Evolutionary conservation across 2,329 filamentous ascomycete genomes (phyloP), one percentile per base, ranked within the genome.

Genomic region (Hirsutella rhossiliensis): DNA sequence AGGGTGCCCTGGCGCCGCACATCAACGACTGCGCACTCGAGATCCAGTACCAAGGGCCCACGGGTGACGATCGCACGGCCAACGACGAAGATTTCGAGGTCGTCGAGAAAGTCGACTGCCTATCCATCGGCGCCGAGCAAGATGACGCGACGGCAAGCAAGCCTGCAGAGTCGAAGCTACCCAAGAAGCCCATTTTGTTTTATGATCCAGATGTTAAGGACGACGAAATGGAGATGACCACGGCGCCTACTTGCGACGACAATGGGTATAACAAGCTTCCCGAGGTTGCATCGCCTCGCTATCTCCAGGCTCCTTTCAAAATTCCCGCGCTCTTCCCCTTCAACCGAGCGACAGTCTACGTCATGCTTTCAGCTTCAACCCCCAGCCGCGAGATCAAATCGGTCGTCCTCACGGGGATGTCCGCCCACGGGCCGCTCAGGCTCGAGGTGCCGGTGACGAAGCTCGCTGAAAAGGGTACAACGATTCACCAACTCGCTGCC

Each of bases 401-500:
- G 0, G 66, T 87, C 12, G 55, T 76, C 0, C 67, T 87, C 3
- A 71, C 67, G 18, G 82, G 71, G 1, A 78, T 67, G 0, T 80
- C 72, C 4, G 48, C 58, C 0, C 65, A 76, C 31, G 78, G 79
- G 0, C 76, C 78, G 0, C 63, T 87, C 0, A 68, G 76, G 43
- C 69, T 86, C 5, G 72, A 76, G 37, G 80, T 88, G 12, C 80
- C 81, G 0, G 66, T 87, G 32, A 68, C 73, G 2, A 52, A 66
- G 3, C 58, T 76, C 0, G 50, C 66, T 0, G 56, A 62, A 0
- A 65, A 62, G 29, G 69, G 67, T 3, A 62, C 75, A 42, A 82
- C 73, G 0, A 74, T 87, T 37, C 83, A 87, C 55, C 79, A 84
- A 51, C 75, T 88, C 0, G 82, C 82, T 1, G 81, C 80, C 0